These are phyloP conservation scores for Entamoeba nuttalli DNA, from an alignment of 208 protist species.

Conservation along the genomic window DNA sequence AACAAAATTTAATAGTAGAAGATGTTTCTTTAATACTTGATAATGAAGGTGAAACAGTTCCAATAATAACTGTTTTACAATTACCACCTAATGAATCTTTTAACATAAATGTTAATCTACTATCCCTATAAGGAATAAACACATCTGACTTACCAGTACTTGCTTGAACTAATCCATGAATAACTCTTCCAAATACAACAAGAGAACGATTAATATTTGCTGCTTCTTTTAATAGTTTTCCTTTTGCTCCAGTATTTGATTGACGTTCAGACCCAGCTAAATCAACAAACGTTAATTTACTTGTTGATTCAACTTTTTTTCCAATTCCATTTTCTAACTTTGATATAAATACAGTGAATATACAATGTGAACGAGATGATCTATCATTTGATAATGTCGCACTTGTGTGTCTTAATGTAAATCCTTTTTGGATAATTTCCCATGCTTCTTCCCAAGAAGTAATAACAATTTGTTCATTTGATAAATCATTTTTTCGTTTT, in stretches of 20 bases:
- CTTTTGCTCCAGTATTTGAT: background rate
- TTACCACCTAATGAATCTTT: background rate
- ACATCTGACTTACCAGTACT: background rate
- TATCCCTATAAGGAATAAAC: background rate
- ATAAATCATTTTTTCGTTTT: background rate
- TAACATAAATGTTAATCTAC: background rate
- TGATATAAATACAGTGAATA: background rate
- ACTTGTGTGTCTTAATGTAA: background rate
- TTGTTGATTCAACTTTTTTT: background rate
- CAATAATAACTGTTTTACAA: background rate
- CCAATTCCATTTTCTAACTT: background rate
- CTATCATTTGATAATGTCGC: background rate
- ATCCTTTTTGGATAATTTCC: background rate
- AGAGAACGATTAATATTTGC: constrained; percentile 13
- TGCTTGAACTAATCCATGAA: background rate
- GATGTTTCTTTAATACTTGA: background rate
- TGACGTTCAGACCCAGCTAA: constrained; percentile 17
- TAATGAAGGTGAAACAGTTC: background rate
- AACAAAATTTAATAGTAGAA: background rate
- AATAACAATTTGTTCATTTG: background rate
- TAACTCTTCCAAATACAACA: background rate
- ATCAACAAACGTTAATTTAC: constrained; percentile 12
- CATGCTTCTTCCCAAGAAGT: background rate
- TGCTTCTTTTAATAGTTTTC: constrained; percentile 14
- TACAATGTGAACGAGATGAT: background rate